Evolutionary conservation across 495 filamentous ascomycete species (phyloP).

Genomic region (Jackrogersella minutella): DNA sequence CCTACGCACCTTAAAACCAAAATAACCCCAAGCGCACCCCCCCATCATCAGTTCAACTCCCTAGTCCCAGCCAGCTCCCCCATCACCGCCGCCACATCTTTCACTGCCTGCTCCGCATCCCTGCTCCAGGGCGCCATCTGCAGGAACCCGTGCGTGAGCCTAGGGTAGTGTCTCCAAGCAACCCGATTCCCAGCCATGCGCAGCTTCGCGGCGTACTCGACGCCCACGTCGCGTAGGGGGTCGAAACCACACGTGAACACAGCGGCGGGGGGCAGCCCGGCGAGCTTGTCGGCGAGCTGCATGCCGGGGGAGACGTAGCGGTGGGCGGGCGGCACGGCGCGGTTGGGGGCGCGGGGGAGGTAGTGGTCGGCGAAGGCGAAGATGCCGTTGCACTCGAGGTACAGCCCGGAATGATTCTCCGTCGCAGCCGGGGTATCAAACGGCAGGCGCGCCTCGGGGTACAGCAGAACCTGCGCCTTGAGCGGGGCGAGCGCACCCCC

Average conservation of each 20-base stretch:
- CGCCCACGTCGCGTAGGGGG: conserved; percentile 49
- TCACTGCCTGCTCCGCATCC: conserved; percentile 40
- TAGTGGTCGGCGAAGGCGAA: conserved; percentile 51
- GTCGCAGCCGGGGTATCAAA: conserved; percentile 47
- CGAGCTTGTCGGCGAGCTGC: conserved; percentile 27
- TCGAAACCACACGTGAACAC: conserved; percentile 52
- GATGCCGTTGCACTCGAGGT: conserved; percentile 52
- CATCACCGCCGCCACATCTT: conserved; percentile 8
- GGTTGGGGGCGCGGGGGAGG: conserved; percentile 43
- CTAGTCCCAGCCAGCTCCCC: neutral
- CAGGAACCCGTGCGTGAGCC: conserved; percentile 46
- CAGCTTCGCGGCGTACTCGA: conserved; percentile 49
- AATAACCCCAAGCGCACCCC: neutral
- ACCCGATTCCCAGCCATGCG: conserved; percentile 42
- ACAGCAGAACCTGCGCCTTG: conserved; percentile 47
- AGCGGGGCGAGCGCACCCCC: conserved; percentile 33
- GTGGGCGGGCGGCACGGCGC: conserved; percentile 30
- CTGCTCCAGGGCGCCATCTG: conserved; percentile 51
- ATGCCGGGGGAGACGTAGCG: conserved; percentile 37
- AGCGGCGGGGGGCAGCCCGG: conserved; percentile 35
- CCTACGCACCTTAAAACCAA: neutral
- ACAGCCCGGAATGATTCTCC: conserved; percentile 48
- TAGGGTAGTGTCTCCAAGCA: conserved; percentile 45
- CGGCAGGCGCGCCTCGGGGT: conserved; percentile 48
- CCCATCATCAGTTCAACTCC: neutral